Conservation (phyloP, 2,329 filamentous ascomycete species). For the Aspergillus sp. region DNA sequence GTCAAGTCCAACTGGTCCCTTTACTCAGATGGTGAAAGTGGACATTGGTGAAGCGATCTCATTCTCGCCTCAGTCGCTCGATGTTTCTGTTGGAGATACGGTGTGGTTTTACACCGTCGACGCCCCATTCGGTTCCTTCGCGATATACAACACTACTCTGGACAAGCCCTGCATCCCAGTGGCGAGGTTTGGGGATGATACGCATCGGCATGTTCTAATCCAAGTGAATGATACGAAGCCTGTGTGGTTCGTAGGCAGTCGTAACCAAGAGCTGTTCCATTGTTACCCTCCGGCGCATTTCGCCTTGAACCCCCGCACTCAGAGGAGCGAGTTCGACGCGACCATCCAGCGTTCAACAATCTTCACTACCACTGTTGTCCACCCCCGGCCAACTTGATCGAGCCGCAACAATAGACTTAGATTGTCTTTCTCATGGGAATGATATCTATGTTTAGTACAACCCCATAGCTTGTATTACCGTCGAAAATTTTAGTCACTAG, state of each 20-base stretch:
- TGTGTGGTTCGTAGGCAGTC: neutral
- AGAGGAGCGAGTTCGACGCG: neutral
- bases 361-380: neutral
- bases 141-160: neutral
- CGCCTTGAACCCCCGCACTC: neutral
- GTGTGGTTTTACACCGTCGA: neutral
- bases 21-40: neutral
- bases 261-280: neutral
- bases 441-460: neutral
- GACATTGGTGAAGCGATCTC: neutral
- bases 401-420: neutral
- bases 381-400: neutral
- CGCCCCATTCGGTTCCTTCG: neutral
- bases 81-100: neutral
- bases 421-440: neutral
- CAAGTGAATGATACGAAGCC: neutral
- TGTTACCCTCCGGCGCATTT: constrained; percentile 1
- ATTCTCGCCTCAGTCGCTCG: neutral
- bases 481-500: neutral
- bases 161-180: neutral
- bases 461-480: neutral
- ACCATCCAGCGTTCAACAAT: neutral
- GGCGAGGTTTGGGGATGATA: neutral
- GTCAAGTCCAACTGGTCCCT: neutral
- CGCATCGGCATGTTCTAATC: neutral